Conservation (phyloP, 768 basidiomycete species). For the Kwoniella sp. region DNA sequence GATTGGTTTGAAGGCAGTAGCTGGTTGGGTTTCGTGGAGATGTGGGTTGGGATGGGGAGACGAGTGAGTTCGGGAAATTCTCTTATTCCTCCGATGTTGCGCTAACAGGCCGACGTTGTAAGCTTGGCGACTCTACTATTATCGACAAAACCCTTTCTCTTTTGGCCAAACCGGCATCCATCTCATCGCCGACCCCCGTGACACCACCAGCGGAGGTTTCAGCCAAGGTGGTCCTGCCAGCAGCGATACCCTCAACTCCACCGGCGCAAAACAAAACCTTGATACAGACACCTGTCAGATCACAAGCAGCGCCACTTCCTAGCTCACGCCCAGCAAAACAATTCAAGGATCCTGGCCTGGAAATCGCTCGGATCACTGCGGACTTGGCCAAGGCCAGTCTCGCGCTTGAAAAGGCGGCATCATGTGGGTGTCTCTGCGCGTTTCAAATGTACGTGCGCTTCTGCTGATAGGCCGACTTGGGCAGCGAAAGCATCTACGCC, state of each 20-base stretch:
- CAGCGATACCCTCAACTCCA: conserved; percentile 7
- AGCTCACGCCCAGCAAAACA: too few species aligned
- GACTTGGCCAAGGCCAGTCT: conserved; percentile 21
- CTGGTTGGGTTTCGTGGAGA: conserved; percentile 36
- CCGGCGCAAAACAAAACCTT: too few species aligned
- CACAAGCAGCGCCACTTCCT: too few species aligned
- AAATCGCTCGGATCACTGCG: conserved; percentile 16
- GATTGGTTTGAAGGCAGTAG: conserved; percentile 30
- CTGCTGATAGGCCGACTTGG: conserved; percentile 4
- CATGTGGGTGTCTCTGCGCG: background rate
- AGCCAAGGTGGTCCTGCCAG: too few species aligned
- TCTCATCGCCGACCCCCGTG: background rate
- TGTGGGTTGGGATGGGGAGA: conserved; percentile 40
- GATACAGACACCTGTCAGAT: too few species aligned
- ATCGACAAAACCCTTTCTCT: conserved; percentile 32
- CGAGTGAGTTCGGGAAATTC: conserved; percentile 27
- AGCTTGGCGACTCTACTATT: conserved; percentile 21
- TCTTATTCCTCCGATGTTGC: background rate
- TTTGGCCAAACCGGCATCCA: conserved; percentile 3
- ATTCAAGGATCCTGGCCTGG: conserved; percentile 18
- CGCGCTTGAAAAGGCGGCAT: conserved; percentile 10
- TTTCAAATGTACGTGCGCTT: background rate
- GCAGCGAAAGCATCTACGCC: background rate
- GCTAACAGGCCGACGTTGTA: too few species aligned
- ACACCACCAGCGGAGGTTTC: too few species aligned